phyloP scores from a whole-genome alignment of 495 filamentous ascomycete species.

The Podospora tetraspora region DNA sequence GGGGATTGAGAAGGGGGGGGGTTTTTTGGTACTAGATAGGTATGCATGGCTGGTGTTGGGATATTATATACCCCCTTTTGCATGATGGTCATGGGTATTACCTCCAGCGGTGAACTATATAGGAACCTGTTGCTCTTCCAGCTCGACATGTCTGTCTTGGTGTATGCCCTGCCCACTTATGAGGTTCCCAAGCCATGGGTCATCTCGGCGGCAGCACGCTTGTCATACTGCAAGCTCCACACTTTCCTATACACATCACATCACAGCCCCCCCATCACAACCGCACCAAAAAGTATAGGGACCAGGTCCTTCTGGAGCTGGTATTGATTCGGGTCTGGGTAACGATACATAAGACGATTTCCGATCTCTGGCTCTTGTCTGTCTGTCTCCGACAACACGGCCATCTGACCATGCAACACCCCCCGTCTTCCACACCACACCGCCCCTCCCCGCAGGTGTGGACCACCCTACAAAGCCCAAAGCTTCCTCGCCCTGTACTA shows the following conservation, averaged over 20 bases:
- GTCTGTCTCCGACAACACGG: not conserved
- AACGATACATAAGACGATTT: conserved; percentile 4
- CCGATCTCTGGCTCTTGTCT: not conserved
- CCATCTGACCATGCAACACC: not conserved
- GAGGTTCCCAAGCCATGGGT: too few species aligned
- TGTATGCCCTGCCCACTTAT: too few species aligned
- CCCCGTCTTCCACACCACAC: not conserved
- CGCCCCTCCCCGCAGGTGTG: not conserved
- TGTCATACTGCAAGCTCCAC: too few species aligned
- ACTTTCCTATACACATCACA: too few species aligned
- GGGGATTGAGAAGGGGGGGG: conserved; percentile 31
- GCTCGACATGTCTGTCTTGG: too few species aligned
- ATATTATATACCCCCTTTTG: not conserved
- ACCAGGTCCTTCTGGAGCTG: not conserved
- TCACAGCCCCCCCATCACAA: not conserved
- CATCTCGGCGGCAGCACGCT: too few species aligned
- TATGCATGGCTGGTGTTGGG: not conserved
- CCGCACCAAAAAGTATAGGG: not conserved
- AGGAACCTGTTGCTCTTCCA: too few species aligned
- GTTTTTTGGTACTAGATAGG: not conserved
- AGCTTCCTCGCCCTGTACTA: not conserved
- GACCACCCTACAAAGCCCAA: not conserved
- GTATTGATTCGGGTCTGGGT: conserved; percentile 1
- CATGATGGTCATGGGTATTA: too few species aligned
- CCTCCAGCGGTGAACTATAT: too few species aligned